Conservation (phyloP, 179 eudicot genomes). For the Pouteria campechiana region DNA sequence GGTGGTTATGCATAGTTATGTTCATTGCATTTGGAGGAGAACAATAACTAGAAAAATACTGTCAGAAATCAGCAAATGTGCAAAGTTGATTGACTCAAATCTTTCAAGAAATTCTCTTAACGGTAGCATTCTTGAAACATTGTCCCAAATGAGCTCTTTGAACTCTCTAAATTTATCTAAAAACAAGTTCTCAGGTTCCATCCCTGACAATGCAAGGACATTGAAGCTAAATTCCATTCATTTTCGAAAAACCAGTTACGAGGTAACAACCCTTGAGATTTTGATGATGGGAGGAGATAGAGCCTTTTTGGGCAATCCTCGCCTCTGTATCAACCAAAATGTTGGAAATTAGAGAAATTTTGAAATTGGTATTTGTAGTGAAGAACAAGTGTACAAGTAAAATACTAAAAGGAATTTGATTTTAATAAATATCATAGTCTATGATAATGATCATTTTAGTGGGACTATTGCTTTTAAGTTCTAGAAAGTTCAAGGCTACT, state of each 20-base stretch:
- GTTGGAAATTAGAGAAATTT: constrained; percentile 8
- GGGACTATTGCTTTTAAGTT: constrained; percentile 44
- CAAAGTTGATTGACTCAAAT: constrained; percentile 58
- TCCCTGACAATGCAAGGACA: constrained; percentile 43
- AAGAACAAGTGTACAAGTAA: constrained; percentile 8
- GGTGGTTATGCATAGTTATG: constrained; percentile 64
- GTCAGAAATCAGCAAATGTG: constrained; percentile 45
- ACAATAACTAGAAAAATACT: constrained; percentile 63
- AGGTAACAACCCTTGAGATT: constrained; percentile 52
- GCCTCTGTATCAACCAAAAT: constrained; percentile 46
- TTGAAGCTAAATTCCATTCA: constrained; percentile 66
- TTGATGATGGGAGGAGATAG: constrained; percentile 38
- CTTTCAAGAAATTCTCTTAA: constrained; percentile 52
- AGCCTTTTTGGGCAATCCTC: constrained; percentile 64
- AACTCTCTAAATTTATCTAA: constrained; percentile 84
- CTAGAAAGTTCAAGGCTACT: constrained; percentile 30
- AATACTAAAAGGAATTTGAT: constrained; percentile 18
- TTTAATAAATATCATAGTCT: constrained; percentile 30
- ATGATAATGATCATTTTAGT: constrained; percentile 34
- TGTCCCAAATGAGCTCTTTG: constrained; percentile 43
- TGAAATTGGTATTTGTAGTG: constrained; percentile 29
- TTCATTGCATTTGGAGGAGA: constrained; percentile 54
- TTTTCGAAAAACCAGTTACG: constrained; percentile 64
- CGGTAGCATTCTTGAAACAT: constrained; percentile 44
- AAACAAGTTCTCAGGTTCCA: constrained; percentile 50